These are phyloP conservation scores for Pseudonitzschia pungens DNA, from an alignment of 108 stramenopile species.

Conservation along the genomic window DNA sequence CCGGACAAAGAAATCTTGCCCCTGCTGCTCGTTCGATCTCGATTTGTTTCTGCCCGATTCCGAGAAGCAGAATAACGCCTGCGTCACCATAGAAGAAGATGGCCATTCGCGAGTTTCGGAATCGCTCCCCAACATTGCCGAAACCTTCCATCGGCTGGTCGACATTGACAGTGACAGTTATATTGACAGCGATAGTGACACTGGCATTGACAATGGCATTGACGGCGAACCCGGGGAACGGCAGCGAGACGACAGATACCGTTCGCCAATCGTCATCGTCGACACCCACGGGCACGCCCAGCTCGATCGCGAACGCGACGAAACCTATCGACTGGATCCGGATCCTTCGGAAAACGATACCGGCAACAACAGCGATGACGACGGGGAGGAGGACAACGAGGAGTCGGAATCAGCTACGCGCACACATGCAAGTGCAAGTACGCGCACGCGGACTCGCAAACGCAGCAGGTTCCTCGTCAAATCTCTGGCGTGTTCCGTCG, in stretches of 20 bases:
- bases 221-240: no score
- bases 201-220: no score
- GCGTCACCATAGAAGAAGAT: neutral
- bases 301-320: constrained; percentile 55
- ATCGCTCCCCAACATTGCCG: constrained; percentile 9
- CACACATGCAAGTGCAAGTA: neutral
- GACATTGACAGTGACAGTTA: neutral
- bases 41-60: constrained; percentile 45
- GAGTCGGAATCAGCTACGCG: neutral
- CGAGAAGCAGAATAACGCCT: neutral
- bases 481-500: constrained; percentile 66
- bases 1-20: constrained; percentile 18
- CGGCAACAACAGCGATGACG: neutral
- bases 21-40: constrained; percentile 48
- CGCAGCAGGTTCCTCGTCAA: constrained; percentile 10
- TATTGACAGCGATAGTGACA: no score
- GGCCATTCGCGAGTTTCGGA: neutral
- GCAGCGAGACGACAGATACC: no score
- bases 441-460: neutral
- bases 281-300: constrained; percentile 85
- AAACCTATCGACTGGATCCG: constrained; percentile 16
- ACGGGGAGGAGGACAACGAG: neutral
- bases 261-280: constrained; percentile 39
- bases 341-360: neutral
- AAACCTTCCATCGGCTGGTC: constrained; percentile 14